Percentiles rank a stretch among this genome's conserved stretches.
Evolutionary conservation across 2,329 filamentous ascomycete genomes (phyloP).

Genomic region (Kalaharituber pfeilii): DNA sequence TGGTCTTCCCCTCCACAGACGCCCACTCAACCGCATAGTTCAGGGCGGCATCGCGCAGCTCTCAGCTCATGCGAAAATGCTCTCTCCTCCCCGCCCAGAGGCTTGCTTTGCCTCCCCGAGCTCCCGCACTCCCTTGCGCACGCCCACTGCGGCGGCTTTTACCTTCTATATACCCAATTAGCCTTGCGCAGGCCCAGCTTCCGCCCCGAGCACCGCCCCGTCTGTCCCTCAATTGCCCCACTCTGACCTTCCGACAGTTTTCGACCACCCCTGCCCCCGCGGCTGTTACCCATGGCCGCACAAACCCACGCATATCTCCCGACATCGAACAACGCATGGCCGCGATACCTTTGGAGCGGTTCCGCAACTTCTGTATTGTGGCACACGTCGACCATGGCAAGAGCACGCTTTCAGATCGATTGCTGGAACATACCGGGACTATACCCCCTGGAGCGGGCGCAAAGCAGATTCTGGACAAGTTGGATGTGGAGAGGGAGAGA

Average conservation of each 20-base stretch:
- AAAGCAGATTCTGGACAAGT: constrained; percentile 90
- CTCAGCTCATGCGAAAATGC: constrained; percentile 1
- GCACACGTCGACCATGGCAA: constrained; percentile 99
- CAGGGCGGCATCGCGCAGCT: background rate
- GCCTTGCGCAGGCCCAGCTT: background rate
- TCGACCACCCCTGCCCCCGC: background rate
- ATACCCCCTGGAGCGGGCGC: constrained; percentile 65
- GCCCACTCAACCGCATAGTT: background rate
- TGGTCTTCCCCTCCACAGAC: background rate
- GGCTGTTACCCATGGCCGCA: background rate
- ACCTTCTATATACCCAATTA: background rate
- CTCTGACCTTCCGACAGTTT: background rate
- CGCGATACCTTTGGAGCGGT: constrained; percentile 35
- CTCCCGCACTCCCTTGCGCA: background rate
- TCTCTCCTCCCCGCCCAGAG: background rate
- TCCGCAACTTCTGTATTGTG: constrained; percentile 94
- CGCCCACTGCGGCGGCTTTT: background rate
- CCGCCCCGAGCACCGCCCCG: background rate
- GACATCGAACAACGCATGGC: constrained; percentile 36
- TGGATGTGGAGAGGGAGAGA: constrained; percentile 88
- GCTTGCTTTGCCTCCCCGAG: background rate
- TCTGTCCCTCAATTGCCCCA: background rate
- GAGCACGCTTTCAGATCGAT: constrained; percentile 61
- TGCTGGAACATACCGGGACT: constrained; percentile 86
- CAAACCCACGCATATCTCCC: background rate